Evolutionary conservation across 1,284 basidiomycete species (phyloP).

Genomic region (Trichosporon sp.): DNA sequence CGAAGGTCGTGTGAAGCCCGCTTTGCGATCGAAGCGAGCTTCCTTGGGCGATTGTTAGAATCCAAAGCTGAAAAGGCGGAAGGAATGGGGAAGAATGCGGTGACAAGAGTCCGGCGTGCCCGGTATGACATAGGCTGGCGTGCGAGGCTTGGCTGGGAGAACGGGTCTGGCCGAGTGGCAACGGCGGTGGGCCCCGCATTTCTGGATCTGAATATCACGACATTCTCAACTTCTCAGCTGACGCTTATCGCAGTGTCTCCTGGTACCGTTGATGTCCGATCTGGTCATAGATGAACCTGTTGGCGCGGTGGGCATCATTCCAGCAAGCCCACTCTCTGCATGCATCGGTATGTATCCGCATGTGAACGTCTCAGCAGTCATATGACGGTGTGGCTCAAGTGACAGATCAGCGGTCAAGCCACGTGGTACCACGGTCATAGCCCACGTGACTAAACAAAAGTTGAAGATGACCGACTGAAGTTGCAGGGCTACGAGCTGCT

Average conservation of each 20-base stretch:
- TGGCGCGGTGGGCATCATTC: too few relatives aligned
- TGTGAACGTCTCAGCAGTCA: background rate
- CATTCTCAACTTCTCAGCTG: background rate
- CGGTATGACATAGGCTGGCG: background rate
- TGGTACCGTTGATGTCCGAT: too few relatives aligned
- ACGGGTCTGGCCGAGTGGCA: background rate
- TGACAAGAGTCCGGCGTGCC: background rate
- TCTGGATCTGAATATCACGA: background rate
- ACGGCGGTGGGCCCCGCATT: background rate
- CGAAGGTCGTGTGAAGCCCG: background rate
- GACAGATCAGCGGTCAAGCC: background rate
- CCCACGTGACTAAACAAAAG: constrained; percentile 7
- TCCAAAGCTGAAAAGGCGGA: background rate
- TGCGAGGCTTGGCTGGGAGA: too few relatives aligned
- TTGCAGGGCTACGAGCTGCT: too few relatives aligned
- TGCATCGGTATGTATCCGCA: background rate
- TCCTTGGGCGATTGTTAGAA: background rate
- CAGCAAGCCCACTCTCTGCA: background rate
- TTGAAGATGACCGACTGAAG: background rate
- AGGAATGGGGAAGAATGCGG: background rate
- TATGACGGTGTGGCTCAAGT: background rate
- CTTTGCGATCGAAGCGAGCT: background rate
- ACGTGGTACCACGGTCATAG: background rate
- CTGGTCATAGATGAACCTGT: too few relatives aligned
- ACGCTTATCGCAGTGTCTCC: too few relatives aligned